A percentile compares a stretch with the other conserved stretches of the same genome.
Evolutionary conservation across 352 stramenopile species (phyloP).

Genomic region (Pythium guiyangense): DNA sequence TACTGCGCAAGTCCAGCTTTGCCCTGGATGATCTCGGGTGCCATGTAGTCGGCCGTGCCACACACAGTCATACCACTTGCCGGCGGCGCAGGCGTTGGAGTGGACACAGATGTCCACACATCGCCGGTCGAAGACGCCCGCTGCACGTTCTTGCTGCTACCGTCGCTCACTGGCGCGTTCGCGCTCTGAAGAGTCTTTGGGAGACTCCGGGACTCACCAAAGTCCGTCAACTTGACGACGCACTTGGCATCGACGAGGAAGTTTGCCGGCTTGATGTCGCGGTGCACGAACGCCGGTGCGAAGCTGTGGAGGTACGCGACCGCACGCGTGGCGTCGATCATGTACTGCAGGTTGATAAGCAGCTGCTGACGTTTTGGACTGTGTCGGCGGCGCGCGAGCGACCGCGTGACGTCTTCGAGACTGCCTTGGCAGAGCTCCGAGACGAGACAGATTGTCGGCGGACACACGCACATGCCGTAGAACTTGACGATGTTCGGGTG

Average conservation of each 20-base stretch:
- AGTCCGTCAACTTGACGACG: constrained; percentile 59
- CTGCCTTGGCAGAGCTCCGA: constrained; percentile 60
- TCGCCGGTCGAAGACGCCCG: neutral
- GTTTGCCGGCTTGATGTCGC: constrained; percentile 67
- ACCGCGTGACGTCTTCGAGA: constrained; percentile 50
- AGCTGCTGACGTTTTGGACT: constrained; percentile 26
- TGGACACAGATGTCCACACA: constrained; percentile 8
- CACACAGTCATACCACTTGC: constrained; percentile 56
- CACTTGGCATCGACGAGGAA: constrained; percentile 50
- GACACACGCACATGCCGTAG: constrained; percentile 73
- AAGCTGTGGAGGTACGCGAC: constrained; percentile 75
- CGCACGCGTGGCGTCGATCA: constrained; percentile 28
- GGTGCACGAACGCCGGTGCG: constrained; percentile 62
- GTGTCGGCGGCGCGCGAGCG: constrained; percentile 45
- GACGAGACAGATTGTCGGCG: constrained; percentile 56
- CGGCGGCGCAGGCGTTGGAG: neutral
- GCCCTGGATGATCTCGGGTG: constrained; percentile 70
- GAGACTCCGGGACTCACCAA: constrained; percentile 48
- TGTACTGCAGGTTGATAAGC: neutral
- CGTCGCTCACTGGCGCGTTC: constrained; percentile 7
- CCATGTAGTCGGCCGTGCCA: constrained; percentile 81
- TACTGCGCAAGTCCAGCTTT: constrained; percentile 66
- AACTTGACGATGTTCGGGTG: constrained; percentile 78
- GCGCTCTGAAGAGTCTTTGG: constrained; percentile 12
- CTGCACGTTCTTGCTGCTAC: constrained; percentile 1